Conservation (phyloP, 1,284 basidiomycete genomes). For the Ustilago lituana region DNA sequence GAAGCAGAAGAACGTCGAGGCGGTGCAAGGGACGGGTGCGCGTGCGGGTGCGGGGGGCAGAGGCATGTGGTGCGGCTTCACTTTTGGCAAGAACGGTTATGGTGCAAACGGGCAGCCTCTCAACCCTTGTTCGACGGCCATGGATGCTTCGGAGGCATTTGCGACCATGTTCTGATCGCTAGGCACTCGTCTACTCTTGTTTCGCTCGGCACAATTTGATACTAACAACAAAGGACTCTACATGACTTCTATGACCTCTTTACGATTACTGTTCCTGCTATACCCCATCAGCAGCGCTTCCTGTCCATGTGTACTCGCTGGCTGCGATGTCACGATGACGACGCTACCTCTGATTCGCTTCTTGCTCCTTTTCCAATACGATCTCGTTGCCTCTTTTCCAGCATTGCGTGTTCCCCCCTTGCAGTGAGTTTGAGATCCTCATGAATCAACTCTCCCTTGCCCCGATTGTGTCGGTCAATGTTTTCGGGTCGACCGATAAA, state of each 20-base stretch:
- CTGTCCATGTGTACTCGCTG: constrained; percentile 1
- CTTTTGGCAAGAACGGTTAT: constrained; percentile 73
- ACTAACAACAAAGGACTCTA: background rate
- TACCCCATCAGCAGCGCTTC: constrained; percentile 23
- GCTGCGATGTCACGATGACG: background rate
- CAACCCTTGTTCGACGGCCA: constrained; percentile 22
- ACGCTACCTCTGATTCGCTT: constrained; percentile 8
- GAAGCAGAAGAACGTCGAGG: constrained; percentile 92
- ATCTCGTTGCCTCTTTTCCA: background rate
- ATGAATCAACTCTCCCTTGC: too few species aligned
- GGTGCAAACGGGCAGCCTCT: constrained; percentile 43
- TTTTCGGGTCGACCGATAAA: too few species aligned
- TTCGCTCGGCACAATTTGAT: too few species aligned
- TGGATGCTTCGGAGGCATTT: constrained; percentile 52
- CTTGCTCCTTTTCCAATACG: background rate
- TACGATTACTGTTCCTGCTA: constrained; percentile 16
- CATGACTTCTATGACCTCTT: constrained; percentile 3
- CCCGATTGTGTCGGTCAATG: too few species aligned
- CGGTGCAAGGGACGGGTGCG: constrained; percentile 75
- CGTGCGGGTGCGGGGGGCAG: constrained; percentile 71
- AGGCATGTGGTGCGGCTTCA: constrained; percentile 96
- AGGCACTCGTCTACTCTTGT: too few species aligned
- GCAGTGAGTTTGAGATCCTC: too few species aligned
- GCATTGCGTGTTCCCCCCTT: too few species aligned
- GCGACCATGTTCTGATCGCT: constrained; percentile 55